These are phyloP conservation scores for Vachellia collinsii DNA, from an alignment of 306 rosid genomes.

Conservation along the genomic window DNA sequence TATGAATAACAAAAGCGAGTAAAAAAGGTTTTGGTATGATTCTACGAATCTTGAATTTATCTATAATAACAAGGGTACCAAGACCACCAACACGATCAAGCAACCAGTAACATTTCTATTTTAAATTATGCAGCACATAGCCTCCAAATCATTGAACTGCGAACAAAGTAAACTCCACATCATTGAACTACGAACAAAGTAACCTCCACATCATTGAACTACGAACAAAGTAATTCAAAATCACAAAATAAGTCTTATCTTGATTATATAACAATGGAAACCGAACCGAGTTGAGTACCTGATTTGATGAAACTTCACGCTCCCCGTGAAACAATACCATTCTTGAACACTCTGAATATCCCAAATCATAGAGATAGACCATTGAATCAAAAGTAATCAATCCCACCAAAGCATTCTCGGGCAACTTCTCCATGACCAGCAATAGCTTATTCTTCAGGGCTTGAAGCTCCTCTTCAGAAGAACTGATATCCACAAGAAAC, in stretches of 20 bases:
- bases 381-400: constrained; percentile 75
- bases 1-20: background rate
- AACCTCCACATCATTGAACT: background rate
- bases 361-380: constrained; percentile 74
- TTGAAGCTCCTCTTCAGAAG: constrained; percentile 56
- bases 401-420: constrained; percentile 64
- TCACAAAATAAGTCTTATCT: background rate
- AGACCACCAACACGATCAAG: background rate
- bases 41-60: background rate
- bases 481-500: constrained; percentile 61
- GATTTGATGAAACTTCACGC: constrained; percentile 61
- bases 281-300: constrained; percentile 47
- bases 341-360: constrained; percentile 62
- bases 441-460: constrained; percentile 66
- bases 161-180: background rate
- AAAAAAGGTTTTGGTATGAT: background rate
- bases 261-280: background rate
- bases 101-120: background rate
- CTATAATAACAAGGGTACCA: background rate
- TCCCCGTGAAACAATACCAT: constrained; percentile 60
- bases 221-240: background rate
- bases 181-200: background rate
- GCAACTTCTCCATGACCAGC: constrained; percentile 63
- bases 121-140: background rate
- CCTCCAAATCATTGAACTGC: background rate